Base-by-base conservation (phyloP, 2,329 filamentous ascomycete species). In the Trichoderma sp. region DNA sequence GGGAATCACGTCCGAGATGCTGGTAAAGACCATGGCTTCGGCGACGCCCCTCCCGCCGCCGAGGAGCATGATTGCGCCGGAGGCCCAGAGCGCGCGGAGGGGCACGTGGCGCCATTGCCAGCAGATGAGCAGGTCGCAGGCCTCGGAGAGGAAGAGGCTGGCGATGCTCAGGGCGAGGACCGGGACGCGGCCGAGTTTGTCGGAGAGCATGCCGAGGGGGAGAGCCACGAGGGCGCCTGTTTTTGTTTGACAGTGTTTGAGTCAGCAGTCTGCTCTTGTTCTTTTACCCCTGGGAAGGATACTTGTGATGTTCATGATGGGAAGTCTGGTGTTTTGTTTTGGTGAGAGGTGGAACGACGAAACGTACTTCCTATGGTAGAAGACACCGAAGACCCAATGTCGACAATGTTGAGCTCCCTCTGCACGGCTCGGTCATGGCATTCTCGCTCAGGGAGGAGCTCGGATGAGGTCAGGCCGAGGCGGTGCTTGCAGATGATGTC, bases 1-100 rank as follows among this genome's bases (percentile, higher is more conserved):
- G 17, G 68, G 57, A 15, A 65, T 66, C 7, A 61, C 60, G 28
- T 73, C 70, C n/a, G 68, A 69, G 43, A 72, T 66, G 26, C 72
- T 69, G 41, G 72, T 67, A 56, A 74, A 74, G 14, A 73, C 66
- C 68, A 73, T 73, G 34, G 72, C 70, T 41, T 74, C 72, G 15
- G 67, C 69, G 30, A 74, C 69, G 28, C 68, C 66, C 19, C 67
- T 65, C 5, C 72, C 72, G 9, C 72, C 72, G 2, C 72, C 71
- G n/a, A 72, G 14, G 26, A 74, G 58, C 10, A 72, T 48, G 7
- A 69, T 55, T 19, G 56, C 66, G 24, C 72, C 72, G 0, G 69
- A 39, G 0, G 65, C 71, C 72, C 71, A 73, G 21, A 74, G 66
- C 1, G 72, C 72, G 43, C 67, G 58, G 7, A 72, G 50, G 7